Evolutionary conservation across 1,284 basidiomycete species (phyloP).

Genomic region (Fomitiporia mediterranea): DNA sequence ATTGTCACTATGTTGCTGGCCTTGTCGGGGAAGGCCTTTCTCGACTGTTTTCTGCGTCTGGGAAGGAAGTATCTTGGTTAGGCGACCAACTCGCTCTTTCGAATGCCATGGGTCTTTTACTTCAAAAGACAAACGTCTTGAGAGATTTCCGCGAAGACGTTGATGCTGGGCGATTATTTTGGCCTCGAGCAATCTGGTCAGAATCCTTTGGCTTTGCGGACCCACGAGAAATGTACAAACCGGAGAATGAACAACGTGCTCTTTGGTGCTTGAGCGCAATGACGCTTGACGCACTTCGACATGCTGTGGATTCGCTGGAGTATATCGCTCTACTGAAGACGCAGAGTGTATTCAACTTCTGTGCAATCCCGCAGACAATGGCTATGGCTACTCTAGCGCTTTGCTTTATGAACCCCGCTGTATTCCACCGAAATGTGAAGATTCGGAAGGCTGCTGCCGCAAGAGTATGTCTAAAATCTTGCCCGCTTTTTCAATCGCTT

Average conservation of each 20-base stretch:
- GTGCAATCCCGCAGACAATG: conserved; percentile 94
- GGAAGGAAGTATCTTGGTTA: conserved; percentile 78
- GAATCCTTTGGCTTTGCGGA: conserved; percentile 62
- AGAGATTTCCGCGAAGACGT: conserved; percentile 94
- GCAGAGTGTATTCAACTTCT: conserved; percentile 95
- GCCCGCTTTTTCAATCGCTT: neutral
- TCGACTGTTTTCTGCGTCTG: conserved; percentile 83
- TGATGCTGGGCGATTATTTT: conserved; percentile 85
- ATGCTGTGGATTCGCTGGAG: conserved; percentile 84
- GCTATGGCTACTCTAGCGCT: conserved; percentile 90
- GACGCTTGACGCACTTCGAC: conserved; percentile 86
- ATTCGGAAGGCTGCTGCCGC: conserved; percentile 93
- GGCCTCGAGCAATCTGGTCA: conserved; percentile 93
- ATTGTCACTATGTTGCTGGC: conserved; percentile 98
- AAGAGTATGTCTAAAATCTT: conserved; percentile 42
- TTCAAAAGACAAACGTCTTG: conserved; percentile 99
- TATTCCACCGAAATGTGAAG: conserved; percentile 91
- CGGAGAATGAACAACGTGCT: conserved; percentile 57
- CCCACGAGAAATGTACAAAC: conserved; percentile 55
- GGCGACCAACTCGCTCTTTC: conserved; percentile 81
- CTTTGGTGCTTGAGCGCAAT: conserved; percentile 83
- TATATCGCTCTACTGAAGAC: conserved; percentile 86
- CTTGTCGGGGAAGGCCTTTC: conserved; percentile 97
- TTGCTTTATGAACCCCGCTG: conserved; percentile 92
- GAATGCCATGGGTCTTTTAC: conserved; percentile 94